These are phyloP conservation scores for Platanthera zijinensis DNA, from an alignment of 106 monocot species.

Conservation along the genomic window DNA sequence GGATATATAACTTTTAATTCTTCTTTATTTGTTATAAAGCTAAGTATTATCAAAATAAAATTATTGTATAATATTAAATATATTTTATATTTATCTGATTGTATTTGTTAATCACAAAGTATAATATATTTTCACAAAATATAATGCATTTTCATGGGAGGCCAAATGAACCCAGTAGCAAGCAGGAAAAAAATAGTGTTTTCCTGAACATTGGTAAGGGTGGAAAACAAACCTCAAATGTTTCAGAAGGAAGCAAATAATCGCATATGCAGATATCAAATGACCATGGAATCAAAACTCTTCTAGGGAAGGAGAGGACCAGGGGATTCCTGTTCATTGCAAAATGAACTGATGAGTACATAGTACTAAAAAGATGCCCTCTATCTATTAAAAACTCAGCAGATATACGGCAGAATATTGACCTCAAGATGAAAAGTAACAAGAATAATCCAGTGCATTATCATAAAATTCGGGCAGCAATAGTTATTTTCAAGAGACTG, in stretches of 20 bases:
- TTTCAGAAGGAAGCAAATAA: constrained; percentile 65
- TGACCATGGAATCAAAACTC: constrained; percentile 70
- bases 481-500: neutral
- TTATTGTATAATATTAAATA: no score
- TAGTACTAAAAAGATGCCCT: neutral
- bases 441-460: neutral
- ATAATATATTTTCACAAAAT: no score
- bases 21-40: no score
- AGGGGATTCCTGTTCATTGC: constrained; percentile 35
- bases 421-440: neutral
- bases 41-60: no score
- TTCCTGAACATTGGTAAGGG: neutral
- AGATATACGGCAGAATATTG: neutral
- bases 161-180: no score
- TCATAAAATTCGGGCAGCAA: neutral
- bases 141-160: no score
- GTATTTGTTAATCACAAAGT: no score
- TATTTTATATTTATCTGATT: no score
- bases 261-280: constrained; percentile 50
- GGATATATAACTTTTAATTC: no score
- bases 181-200: neutral
- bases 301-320: constrained; percentile 53
- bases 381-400: neutral
- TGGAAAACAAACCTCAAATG: constrained; percentile 46
- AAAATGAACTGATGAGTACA: neutral